A percentile compares a stretch with the other conserved stretches of the same genome.
These are phyloP conservation scores for Rhodotorula sp. DNA, from an alignment of 1,284 basidiomycete genomes.

Conservation along the genomic window DNA sequence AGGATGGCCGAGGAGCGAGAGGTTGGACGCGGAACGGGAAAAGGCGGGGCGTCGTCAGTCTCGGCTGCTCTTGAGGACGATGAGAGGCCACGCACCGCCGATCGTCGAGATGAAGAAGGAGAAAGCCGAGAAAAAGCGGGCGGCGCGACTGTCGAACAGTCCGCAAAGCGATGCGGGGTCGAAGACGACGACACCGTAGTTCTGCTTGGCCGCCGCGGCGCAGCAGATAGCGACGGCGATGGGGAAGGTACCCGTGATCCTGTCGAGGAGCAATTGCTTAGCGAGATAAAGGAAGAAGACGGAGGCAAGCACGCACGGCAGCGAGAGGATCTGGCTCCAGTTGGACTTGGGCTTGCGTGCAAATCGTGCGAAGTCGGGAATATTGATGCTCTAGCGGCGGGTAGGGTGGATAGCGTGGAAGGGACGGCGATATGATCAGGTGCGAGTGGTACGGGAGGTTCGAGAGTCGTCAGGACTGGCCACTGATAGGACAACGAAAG, in stretches of 20 bases:
- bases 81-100: too few species aligned
- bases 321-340: slow-evolving; percentile 67
- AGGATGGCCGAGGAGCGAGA: too few species aligned
- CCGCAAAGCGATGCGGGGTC: slow-evolving; percentile 65
- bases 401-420: too few species aligned
- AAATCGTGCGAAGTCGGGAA: slow-evolving; percentile 62
- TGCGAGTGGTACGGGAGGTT: background rate
- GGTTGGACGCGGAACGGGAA: too few species aligned
- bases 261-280: background rate
- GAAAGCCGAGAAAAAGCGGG: slow-evolving; percentile 72
- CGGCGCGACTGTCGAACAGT: slow-evolving; percentile 57
- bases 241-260: slow-evolving; percentile 64
- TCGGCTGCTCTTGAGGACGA: too few species aligned
- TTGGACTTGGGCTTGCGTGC: slow-evolving; percentile 46
- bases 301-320: slow-evolving; percentile 57
- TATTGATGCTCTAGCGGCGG: too few species aligned
- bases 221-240: slow-evolving; percentile 61
- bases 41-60: too few species aligned
- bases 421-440: background rate
- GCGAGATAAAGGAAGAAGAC: background rate
- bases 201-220: slow-evolving; percentile 55
- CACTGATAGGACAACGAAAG: too few species aligned
- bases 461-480: too few species aligned
- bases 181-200: slow-evolving; percentile 55
- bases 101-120: slow-evolving; percentile 50